Evolutionary conservation across 768 basidiomycete species (phyloP).

Genomic region (Leccinum subgranulosum): DNA sequence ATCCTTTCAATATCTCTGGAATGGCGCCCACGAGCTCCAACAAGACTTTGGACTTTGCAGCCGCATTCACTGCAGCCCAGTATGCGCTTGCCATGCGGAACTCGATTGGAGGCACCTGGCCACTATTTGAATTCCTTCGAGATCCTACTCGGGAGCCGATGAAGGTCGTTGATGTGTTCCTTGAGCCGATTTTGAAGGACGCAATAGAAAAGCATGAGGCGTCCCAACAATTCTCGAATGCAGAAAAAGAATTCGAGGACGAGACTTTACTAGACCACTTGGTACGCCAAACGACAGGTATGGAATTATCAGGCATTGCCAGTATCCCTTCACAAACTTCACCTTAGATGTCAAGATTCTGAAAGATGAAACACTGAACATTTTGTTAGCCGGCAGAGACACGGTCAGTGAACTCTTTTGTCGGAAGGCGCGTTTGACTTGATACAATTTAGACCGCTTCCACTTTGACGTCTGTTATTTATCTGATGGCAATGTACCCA

Average conservation of each 20-base stretch:
- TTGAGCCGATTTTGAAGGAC: constrained; percentile 39
- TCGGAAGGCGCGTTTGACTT: background rate
- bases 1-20: constrained; percentile 29
- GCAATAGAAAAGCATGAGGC: constrained; percentile 29
- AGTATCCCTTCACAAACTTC: background rate
- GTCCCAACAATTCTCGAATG: background rate
- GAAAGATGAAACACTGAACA: constrained; percentile 41
- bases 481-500: constrained; percentile 46
- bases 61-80: constrained; percentile 36
- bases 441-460: constrained; percentile 37
- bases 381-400: constrained; percentile 45
- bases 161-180: constrained; percentile 36
- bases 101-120: constrained; percentile 37
- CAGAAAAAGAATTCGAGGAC: constrained; percentile 21
- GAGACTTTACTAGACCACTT: constrained; percentile 43
- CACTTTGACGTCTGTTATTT: constrained; percentile 42
- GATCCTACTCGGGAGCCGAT: constrained; percentile 34
- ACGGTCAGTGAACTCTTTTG: constrained; percentile 28
- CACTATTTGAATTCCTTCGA: constrained; percentile 36
- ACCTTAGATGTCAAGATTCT: constrained; percentile 30
- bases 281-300: constrained; percentile 38
- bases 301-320: background rate
- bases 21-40: constrained; percentile 11
- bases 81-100: constrained; percentile 26
- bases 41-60: constrained; percentile 26